phyloP scores from a whole-genome alignment of 2,329 filamentous ascomycete genomes.

The Trichophyton benhamiae region DNA sequence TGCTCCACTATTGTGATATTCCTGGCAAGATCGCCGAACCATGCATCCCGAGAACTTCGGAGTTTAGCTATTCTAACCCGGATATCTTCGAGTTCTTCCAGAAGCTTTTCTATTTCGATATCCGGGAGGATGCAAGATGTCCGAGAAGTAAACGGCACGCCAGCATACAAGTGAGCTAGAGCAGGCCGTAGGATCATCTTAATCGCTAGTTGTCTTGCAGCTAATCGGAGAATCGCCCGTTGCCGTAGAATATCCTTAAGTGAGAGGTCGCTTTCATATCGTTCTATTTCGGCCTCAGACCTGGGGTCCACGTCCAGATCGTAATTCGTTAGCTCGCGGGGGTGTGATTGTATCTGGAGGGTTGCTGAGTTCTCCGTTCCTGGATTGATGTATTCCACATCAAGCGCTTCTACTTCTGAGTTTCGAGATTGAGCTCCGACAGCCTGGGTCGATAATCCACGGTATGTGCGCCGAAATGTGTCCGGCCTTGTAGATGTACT shows the following conservation, averaged over 20 bases:
- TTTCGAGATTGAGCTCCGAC: background rate
- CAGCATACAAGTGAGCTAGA: slow-evolving; percentile 29
- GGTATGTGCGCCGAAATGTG: background rate
- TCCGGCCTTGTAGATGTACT: background rate
- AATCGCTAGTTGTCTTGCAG: slow-evolving; percentile 29
- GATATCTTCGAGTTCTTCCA: slow-evolving; percentile 24
- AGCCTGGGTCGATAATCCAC: background rate
- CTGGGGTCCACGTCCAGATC: background rate
- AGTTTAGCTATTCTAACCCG: slow-evolving; percentile 23
- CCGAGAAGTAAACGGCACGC: slow-evolving; percentile 18
- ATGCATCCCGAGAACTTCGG: slow-evolving; percentile 17
- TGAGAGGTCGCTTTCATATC: slow-evolving; percentile 1
- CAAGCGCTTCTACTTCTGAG: background rate
- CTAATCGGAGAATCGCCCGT: slow-evolving; percentile 30
- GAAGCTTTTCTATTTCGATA: slow-evolving; percentile 22
- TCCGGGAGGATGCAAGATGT: slow-evolving; percentile 16
- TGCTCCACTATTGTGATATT: slow-evolving; percentile 17
- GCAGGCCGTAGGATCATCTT: slow-evolving; percentile 28
- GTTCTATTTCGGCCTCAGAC: background rate
- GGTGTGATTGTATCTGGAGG: background rate
- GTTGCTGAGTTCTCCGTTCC: background rate
- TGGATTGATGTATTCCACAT: background rate
- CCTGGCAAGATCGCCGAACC: slow-evolving; percentile 23
- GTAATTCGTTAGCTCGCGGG: background rate
- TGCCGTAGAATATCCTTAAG: slow-evolving; percentile 1